Conservation (phyloP, 108 stramenopile species). For the Cylindrotheca closterium region DNA sequence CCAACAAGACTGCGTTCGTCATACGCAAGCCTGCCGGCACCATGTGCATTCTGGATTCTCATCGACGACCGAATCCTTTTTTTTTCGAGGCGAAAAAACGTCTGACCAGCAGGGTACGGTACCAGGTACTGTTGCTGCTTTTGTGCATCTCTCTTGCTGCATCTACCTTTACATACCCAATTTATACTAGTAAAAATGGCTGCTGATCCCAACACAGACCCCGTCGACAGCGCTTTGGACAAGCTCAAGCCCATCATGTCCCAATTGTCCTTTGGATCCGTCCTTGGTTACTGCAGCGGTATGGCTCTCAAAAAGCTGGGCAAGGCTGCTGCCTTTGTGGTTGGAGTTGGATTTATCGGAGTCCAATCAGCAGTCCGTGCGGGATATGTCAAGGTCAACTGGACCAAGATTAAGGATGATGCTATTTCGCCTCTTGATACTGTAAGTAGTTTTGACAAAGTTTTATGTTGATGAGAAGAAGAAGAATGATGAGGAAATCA, state of each 20-base stretch:
- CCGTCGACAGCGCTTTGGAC: constrained; percentile 35
- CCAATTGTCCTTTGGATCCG: constrained; percentile 67
- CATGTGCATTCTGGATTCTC: neutral
- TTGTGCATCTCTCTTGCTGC: no score
- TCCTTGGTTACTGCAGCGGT: constrained; percentile 71
- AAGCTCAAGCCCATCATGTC: constrained; percentile 41
- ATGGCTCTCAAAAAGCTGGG: constrained; percentile 75
- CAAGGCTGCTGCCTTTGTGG: constrained; percentile 51
- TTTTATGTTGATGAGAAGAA: constrained; percentile 2
- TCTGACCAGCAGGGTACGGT: no score
- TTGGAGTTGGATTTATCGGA: constrained; percentile 67
- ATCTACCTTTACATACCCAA: neutral
- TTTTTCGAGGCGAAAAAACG: no score
- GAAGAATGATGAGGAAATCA: no score
- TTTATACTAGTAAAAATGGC: constrained; percentile 4
- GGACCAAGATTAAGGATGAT: constrained; percentile 48
- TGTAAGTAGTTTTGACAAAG: constrained; percentile 15
- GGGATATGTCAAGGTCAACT: constrained; percentile 76
- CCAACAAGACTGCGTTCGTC: no score
- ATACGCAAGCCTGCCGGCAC: no score
- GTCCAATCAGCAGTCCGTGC: constrained; percentile 60
- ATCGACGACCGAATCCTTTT: neutral
- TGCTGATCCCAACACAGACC: constrained; percentile 31
- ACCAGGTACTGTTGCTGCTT: no score
- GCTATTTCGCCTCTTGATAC: constrained; percentile 27